Base-by-base conservation (phyloP, 1,284 basidiomycete genomes). In the Puccinia sorghi region DNA sequence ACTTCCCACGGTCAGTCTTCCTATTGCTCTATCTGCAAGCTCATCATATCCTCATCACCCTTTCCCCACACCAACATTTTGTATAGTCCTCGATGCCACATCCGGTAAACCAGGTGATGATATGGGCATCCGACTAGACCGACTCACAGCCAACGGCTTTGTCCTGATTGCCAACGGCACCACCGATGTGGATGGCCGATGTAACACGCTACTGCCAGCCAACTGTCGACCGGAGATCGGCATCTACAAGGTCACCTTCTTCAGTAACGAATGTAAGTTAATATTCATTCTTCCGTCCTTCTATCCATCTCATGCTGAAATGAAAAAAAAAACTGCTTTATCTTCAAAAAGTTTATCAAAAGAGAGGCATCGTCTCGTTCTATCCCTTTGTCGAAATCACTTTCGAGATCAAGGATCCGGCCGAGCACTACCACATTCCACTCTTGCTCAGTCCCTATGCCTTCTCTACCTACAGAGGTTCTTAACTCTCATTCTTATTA, bases 371-470 rank as follows among this genome's bases (percentile, higher is more conserved):
- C 48, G 52, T 80, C 17, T 81, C 80, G 3, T 84, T 84, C 79
- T 84, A 84, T 79, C 83, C 83, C 5, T 84, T 84, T 77, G 81
- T 83, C 59, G 83, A 84, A 80, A 82, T 83, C 57, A 81, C 83
- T 22, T 84, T 84, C 79, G 82, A 83, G 67, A 81, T 84, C 77
- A 82, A 82, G 69, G 80, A 81, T 25, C 75, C 82, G 0, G 80
- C 80, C 25, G 82, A 84, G 71, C 83, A 84, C 74, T 83, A 84
- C 70, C 83, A 83, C 77, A 91, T 97, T 80, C 94, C 94, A 0
- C 87, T 97, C 17, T 86, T 97, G 39, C 90, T 97, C 82, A 94
- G 92, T 84, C 94, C 94, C 7, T 94, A 91, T 86, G 92, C 92
- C 0, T 97, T 91, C 85, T 94, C 94, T 20, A 96, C 94, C 7